A percentile compares a stretch with the other conserved stretches of the same genome.
These are phyloP conservation scores for Penicillium canescens DNA, from an alignment of 495 filamentous ascomycete genomes.

Conservation along the genomic window DNA sequence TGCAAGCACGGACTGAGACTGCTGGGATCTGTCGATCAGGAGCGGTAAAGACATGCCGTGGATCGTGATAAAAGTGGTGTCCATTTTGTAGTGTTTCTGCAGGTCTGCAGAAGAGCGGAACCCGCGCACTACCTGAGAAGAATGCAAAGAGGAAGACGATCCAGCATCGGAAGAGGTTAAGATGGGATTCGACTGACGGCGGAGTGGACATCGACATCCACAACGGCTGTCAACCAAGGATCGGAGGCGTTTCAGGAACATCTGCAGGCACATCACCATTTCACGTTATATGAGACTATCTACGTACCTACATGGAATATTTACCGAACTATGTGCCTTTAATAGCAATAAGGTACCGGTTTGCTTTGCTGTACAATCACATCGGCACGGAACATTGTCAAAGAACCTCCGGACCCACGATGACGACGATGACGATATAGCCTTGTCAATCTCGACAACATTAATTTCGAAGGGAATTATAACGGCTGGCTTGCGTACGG, in stretches of 20 bases:
- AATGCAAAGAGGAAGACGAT: background rate
- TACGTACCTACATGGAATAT: too few relatives aligned
- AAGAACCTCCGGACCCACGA: too few relatives aligned
- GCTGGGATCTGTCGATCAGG: background rate
- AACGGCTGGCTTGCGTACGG: constrained; percentile 31
- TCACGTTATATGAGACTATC: too few relatives aligned
- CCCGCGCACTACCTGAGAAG: constrained; percentile 5
- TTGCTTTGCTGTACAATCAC: too few relatives aligned
- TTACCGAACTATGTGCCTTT: too few relatives aligned
- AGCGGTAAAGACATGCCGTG: constrained; percentile 64
- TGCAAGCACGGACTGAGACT: constrained; percentile 8
- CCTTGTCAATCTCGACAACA: constrained; percentile 17
- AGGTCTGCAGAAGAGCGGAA: constrained; percentile 20
- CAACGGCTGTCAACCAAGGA: constrained; percentile 23
- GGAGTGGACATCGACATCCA: constrained; percentile 11
- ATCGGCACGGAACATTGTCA: too few relatives aligned
- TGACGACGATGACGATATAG: background rate
- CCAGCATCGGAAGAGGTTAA: background rate
- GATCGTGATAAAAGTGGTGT: constrained; percentile 92
- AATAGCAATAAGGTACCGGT: too few relatives aligned
- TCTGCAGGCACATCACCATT: too few relatives aligned
- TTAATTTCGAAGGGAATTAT: constrained; percentile 37
- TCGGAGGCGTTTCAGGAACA: background rate
- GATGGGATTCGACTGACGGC: constrained; percentile 7
- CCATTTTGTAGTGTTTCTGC: constrained; percentile 53